These are phyloP conservation scores for Malassezia caprae DNA, from an alignment of 1,284 basidiomycete species.

Conservation along the genomic window DNA sequence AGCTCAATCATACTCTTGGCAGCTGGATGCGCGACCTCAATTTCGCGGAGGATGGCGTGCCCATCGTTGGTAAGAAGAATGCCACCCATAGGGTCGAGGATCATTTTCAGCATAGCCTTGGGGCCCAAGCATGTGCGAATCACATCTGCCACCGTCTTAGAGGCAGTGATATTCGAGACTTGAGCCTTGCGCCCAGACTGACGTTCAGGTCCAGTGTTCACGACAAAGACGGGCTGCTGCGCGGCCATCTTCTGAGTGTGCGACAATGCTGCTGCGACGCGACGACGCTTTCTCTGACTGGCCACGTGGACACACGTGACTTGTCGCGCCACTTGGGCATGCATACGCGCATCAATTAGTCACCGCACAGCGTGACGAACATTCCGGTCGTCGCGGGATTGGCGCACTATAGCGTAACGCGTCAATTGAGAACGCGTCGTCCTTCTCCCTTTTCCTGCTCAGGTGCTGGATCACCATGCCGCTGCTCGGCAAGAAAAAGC, in stretches of 20 bases:
- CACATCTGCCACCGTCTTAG: conserved; percentile 98
- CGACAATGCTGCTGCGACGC: not conserved
- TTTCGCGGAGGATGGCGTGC: conserved; percentile 91
- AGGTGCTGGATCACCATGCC: not conserved
- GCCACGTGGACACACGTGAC: not conserved
- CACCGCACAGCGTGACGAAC: not conserved
- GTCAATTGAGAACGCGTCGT: not conserved
- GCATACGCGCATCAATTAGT: not conserved
- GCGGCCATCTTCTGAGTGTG: conserved; percentile 27
- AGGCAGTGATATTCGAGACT: conserved; percentile 91
- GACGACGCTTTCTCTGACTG: not conserved
- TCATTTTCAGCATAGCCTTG: conserved; percentile 99
- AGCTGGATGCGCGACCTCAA: conserved; percentile 94
- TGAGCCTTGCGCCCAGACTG: conserved; percentile 90
- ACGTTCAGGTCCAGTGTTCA: conserved; percentile 75
- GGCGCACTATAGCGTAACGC: not conserved
- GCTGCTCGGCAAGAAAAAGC: not conserved
- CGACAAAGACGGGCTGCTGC: conserved; percentile 46
- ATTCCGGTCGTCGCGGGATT: not conserved
- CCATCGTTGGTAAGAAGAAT: conserved; percentile 77
- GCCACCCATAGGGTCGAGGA: conserved; percentile 59
- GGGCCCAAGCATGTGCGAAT: conserved; percentile 94
- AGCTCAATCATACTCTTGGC: conserved; percentile 99
- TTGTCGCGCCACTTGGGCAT: not conserved
- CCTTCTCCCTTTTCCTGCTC: not conserved